Evolutionary conservation across 2,329 filamentous ascomycete species (phyloP).

Genomic region (Nectriaceae sp.): DNA sequence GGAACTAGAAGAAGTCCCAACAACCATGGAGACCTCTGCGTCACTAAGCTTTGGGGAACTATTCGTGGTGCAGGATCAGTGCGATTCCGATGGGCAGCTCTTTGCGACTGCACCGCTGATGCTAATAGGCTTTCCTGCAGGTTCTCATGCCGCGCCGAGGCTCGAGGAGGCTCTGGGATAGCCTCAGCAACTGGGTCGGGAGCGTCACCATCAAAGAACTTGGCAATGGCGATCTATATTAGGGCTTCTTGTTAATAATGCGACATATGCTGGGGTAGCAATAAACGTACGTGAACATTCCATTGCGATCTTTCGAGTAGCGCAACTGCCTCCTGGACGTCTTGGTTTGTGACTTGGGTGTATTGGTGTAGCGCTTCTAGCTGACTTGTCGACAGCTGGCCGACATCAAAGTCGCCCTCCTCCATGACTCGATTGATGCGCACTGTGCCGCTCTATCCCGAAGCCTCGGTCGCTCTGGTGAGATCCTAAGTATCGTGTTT

Average conservation of each 20-base stretch:
- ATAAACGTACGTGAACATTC: conserved; percentile 77
- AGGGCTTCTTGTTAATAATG: not conserved
- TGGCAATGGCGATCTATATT: conserved; percentile 88
- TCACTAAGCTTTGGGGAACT: conserved; percentile 72
- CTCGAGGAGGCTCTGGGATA: conserved; percentile 62
- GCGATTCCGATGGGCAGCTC: conserved; percentile 27
- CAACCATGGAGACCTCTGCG: conserved; percentile 72
- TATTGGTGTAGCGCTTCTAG: conserved; percentile 86
- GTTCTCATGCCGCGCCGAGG: conserved; percentile 70
- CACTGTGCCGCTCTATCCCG: conserved; percentile 2
- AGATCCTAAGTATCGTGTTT: too few relatives aligned
- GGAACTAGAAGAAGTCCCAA: conserved; percentile 79
- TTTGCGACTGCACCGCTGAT: conserved; percentile 21
- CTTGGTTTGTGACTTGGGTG: conserved; percentile 84
- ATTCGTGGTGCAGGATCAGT: conserved; percentile 79
- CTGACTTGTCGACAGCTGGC: conserved; percentile 74
- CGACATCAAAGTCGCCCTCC: conserved; percentile 52
- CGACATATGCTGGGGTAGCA: not conserved
- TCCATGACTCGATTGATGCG: conserved; percentile 38
- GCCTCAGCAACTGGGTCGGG: conserved; percentile 78
- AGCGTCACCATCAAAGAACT: conserved; percentile 96
- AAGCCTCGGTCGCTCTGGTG: not conserved
- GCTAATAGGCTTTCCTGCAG: conserved; percentile 62
- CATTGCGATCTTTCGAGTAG: conserved; percentile 86
- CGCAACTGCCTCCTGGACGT: conserved; percentile 72